Evolutionary conservation across 2,329 filamentous ascomycete genomes (phyloP).

Genomic region (Fusarium stilboides): DNA sequence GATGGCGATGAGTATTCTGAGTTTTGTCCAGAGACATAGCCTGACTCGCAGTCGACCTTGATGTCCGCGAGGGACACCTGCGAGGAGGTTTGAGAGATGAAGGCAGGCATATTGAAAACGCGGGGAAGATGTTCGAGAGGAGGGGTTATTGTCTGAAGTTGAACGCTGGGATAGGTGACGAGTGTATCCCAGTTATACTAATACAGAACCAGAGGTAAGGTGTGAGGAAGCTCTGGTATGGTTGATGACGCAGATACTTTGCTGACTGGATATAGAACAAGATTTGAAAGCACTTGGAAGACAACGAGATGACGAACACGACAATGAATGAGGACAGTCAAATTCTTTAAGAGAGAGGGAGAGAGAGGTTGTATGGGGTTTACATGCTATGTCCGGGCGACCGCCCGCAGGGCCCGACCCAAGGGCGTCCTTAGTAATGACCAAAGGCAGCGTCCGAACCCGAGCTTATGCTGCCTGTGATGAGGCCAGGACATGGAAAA

Average conservation of each 20-base stretch:
- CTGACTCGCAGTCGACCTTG: constrained; percentile 78
- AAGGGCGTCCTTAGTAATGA: constrained; percentile 49
- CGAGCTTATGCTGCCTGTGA: constrained; percentile 42
- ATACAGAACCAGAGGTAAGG: constrained; percentile 19
- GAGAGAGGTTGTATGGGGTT: constrained; percentile 40
- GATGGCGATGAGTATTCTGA: constrained; percentile 59
- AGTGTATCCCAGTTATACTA: constrained; percentile 44
- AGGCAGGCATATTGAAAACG: constrained; percentile 55
- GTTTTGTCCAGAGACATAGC: constrained; percentile 77
- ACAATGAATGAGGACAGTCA: constrained; percentile 43
- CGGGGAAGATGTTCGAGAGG: constrained; percentile 18
- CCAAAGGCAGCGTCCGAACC: constrained; percentile 42
- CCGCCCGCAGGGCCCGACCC: constrained; percentile 46
- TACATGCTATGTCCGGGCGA: constrained; percentile 51
- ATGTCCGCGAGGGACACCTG: constrained; percentile 57
- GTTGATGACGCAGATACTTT: constrained; percentile 47
- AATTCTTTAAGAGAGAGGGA: constrained; percentile 49
- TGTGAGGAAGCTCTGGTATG: constrained; percentile 23
- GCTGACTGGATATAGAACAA: constrained; percentile 42
- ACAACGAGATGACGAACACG: constrained; percentile 42
- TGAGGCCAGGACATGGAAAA: constrained; percentile 42
- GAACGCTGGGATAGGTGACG: constrained; percentile 30
- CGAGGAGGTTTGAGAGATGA: constrained; percentile 58
- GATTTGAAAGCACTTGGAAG: constrained; percentile 41
- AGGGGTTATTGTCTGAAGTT: constrained; percentile 41